These are phyloP conservation scores for Talaromyces proteolyticus DNA, from an alignment of 495 filamentous ascomycete genomes.

Conservation along the genomic window DNA sequence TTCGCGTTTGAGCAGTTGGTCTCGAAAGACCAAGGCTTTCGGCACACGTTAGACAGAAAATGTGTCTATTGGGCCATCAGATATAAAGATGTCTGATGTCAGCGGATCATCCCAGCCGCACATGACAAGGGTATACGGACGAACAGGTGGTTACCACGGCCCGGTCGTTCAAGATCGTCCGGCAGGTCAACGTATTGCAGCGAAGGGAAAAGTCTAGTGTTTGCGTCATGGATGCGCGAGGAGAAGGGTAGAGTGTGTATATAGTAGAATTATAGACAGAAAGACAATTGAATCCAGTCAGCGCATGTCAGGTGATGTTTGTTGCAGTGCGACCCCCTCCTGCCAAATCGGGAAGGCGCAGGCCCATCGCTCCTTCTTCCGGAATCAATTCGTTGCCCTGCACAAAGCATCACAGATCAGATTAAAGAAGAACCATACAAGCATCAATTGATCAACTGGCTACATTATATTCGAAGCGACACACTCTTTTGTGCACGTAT, in stretches of 20 bases:
- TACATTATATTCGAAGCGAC: too few species aligned
- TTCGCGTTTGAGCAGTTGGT: constrained; percentile 45
- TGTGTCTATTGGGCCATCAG: too few species aligned
- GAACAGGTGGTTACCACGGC: constrained; percentile 92
- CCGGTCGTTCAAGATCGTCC: constrained; percentile 61
- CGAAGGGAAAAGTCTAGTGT: constrained; percentile 63
- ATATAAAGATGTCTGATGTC: background rate
- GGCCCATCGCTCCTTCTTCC: too few species aligned
- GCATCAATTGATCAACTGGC: too few species aligned
- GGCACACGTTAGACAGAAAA: constrained; percentile 79
- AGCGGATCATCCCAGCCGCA: background rate
- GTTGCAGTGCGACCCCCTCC: background rate
- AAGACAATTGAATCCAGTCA: background rate
- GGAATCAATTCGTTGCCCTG: too few species aligned
- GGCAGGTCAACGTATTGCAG: constrained; percentile 82
- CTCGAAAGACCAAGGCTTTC: constrained; percentile 58
- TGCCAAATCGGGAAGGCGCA: background rate
- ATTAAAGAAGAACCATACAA: too few species aligned
- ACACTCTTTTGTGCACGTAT: too few species aligned
- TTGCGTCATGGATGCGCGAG: constrained; percentile 2
- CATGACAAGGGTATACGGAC: constrained; percentile 31
- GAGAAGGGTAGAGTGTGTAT: too few species aligned
- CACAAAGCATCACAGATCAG: too few species aligned
- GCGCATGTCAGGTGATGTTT: background rate
- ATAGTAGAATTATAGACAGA: too few species aligned